These are phyloP conservation scores for Tetrapyrgos nigripes DNA, from an alignment of 1,284 basidiomycete species.

Conservation along the genomic window DNA sequence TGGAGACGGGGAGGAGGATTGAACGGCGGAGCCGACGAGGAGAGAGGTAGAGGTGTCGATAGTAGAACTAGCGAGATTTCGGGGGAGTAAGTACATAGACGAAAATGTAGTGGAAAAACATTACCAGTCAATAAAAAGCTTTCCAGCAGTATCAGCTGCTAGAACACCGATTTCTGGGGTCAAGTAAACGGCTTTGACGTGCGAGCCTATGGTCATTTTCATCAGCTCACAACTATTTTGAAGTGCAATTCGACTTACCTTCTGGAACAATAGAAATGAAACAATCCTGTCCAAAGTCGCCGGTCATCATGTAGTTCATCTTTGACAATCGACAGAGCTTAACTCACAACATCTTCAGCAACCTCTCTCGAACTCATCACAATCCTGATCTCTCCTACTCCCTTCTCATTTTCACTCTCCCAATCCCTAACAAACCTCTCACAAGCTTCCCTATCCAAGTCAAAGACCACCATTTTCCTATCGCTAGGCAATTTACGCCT, in stretches of 20 bases:
- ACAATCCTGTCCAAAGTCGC: slow-evolving; percentile 33
- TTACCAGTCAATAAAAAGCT: slow-evolving; percentile 48
- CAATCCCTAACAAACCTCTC: slow-evolving; percentile 29
- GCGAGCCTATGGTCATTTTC: slow-evolving; percentile 31
- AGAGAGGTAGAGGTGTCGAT: slow-evolving; percentile 44
- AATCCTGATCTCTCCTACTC: slow-evolving; percentile 26
- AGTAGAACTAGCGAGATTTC: slow-evolving; percentile 38
- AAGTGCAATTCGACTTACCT: slow-evolving; percentile 28
- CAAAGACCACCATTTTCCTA: slow-evolving; percentile 38
- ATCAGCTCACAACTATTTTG: not conserved
- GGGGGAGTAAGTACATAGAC: not conserved
- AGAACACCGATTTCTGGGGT: slow-evolving; percentile 38
- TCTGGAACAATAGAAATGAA: slow-evolving; percentile 47
- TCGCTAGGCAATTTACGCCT: slow-evolving; percentile 33
- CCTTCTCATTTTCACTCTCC: not conserved
- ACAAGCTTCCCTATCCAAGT: slow-evolving; percentile 34
- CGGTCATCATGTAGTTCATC: not conserved
- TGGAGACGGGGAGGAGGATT: slow-evolving; percentile 8
- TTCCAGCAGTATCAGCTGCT: slow-evolving; percentile 39
- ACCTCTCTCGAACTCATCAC: slow-evolving; percentile 37
- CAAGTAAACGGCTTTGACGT: slow-evolving; percentile 44
- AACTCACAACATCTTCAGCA: slow-evolving; percentile 35
- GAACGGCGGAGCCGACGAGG: slow-evolving; percentile 34
- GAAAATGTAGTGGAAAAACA: no score
- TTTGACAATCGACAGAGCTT: not conserved